phyloP scores from a whole-genome alignment of 345 rosid genomes.

The Mangifera indica region DNA sequence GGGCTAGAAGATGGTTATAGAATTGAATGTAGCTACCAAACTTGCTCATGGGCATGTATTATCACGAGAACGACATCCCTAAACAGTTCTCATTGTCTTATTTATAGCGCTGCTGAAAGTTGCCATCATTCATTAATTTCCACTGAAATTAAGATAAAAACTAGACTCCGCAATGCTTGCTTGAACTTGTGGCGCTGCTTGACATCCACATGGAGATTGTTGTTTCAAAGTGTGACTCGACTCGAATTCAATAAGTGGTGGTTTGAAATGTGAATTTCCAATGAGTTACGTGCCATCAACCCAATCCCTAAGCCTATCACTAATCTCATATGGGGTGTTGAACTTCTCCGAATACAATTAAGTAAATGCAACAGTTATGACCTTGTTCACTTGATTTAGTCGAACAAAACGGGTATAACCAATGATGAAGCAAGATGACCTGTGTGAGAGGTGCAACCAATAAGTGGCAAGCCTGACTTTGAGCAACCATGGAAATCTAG shows the following conservation, averaged over 20 bases:
- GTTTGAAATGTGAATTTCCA: too few species aligned
- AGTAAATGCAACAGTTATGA: too few species aligned
- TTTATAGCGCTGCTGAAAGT: constrained; percentile 1
- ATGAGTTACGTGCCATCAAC: too few species aligned
- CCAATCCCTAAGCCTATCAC: too few species aligned
- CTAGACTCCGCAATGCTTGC: background rate
- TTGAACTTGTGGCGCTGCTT: constrained; percentile 18
- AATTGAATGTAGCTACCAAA: constrained; percentile 32
- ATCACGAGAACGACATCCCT: constrained; percentile 23
- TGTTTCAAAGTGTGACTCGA: background rate
- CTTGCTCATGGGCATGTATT: constrained; percentile 11
- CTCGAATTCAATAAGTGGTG: background rate
- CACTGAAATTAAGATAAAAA: background rate
- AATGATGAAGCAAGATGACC: too few species aligned
- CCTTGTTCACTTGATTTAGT: too few species aligned
- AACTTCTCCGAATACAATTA: too few species aligned
- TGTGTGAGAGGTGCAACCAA: too few species aligned
- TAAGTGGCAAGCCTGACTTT: too few species aligned
- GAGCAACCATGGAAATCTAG: too few species aligned
- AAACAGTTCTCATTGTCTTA: constrained; percentile 21
- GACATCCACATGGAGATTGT: constrained; percentile 1
- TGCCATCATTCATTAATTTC: constrained; percentile 14
- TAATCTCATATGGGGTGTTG: too few species aligned
- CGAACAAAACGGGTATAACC: too few species aligned
- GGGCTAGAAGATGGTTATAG: constrained; percentile 17